Evolutionary conservation across 345 rosid genomes (phyloP).

Genomic region (Euphorbia tirucalli): DNA sequence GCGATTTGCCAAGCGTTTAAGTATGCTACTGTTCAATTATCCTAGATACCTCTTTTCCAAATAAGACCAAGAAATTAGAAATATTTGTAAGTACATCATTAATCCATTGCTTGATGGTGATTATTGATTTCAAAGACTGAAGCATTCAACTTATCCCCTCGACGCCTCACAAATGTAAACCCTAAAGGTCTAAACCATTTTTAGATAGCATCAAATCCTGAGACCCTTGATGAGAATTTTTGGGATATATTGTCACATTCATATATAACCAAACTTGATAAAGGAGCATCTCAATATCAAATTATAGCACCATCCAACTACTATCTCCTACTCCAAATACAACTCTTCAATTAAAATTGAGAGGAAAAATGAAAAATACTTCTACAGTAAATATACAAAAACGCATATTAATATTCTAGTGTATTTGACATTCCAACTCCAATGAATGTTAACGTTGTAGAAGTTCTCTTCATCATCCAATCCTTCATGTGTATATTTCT

Average conservation of each 20-base stretch:
- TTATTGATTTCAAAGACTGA: no score
- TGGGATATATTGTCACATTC: no score
- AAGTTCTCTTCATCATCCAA: neutral
- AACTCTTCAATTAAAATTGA: neutral
- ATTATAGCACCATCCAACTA: neutral
- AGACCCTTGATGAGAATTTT: no score
- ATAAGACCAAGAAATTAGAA: neutral
- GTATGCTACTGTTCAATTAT: neutral
- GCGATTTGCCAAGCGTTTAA: neutral
- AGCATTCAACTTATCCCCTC: no score
- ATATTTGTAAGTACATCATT: no score
- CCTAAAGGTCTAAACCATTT: no score
- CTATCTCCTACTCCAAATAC: neutral
- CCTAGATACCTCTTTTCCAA: neutral
- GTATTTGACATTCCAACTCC: neutral
- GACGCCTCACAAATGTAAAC: no score
- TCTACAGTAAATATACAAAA: neutral
- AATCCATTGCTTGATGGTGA: no score
- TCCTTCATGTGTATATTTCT: no score
- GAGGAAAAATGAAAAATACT: neutral
- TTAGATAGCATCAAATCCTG: no score
- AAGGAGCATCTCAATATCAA: neutral
- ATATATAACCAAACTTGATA: no score
- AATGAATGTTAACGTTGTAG: neutral
- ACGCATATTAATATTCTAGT: neutral